A percentile compares a stretch with the other conserved stretches of the same genome.
phyloP scores from a whole-genome alignment of 176 grass and related monocot genomes.

The Rhipidocladum racemiflorum region DNA sequence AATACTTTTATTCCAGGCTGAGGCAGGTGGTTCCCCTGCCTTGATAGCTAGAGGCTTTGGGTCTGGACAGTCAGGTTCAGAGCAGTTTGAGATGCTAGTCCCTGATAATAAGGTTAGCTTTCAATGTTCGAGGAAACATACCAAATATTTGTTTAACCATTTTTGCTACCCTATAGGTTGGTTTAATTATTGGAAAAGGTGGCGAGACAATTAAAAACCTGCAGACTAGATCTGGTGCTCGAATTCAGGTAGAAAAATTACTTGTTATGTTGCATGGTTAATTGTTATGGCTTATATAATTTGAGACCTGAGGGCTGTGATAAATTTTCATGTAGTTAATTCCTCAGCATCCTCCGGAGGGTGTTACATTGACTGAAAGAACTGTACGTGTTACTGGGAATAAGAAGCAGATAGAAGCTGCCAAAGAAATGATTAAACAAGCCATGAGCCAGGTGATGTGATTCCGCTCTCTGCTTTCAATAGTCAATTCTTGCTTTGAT shows the following conservation, averaged over 20 bases:
- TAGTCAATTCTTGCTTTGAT: neutral
- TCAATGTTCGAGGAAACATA: neutral
- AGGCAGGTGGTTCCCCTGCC: constrained; percentile 83
- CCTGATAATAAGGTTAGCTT: constrained; percentile 77
- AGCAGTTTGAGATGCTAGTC: constrained; percentile 85
- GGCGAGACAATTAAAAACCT: constrained; percentile 88
- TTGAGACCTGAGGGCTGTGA: neutral
- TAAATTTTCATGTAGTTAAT: constrained; percentile 61
- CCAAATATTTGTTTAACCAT: constrained; percentile 11
- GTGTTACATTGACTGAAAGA: constrained; percentile 75
- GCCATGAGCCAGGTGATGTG: constrained; percentile 78
- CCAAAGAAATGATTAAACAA: constrained; percentile 87
- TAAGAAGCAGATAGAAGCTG: constrained; percentile 88
- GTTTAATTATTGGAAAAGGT: constrained; percentile 90
- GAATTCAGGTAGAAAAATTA: constrained; percentile 66
- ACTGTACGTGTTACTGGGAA: constrained; percentile 79
- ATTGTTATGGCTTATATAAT: neutral
- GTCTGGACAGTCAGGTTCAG: constrained; percentile 59
- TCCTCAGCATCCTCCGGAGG: constrained; percentile 76
- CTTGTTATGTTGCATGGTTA: constrained; percentile 30
- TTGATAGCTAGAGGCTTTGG: constrained; percentile 82
- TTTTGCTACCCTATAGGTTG: constrained; percentile 50
- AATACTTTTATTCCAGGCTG: constrained; percentile 59
- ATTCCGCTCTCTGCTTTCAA: neutral
- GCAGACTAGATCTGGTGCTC: constrained; percentile 88